Conservation (phyloP, 352 stramenopile genomes). For the Elongisporangium prolatum region DNA sequence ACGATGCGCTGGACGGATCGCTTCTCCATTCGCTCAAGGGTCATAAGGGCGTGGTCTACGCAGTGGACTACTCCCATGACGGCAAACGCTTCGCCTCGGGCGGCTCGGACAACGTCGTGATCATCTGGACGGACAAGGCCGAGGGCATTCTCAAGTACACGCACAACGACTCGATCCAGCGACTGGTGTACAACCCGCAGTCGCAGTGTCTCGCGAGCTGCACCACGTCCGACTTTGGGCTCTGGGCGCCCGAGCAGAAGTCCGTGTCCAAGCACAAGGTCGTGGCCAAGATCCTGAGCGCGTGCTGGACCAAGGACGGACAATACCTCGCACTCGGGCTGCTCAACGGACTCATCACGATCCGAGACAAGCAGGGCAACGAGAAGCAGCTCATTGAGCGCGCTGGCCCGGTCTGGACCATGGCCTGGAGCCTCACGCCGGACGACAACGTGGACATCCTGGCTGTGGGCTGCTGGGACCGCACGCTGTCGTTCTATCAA, state of each 20-base stretch:
- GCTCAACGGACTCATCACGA: constrained; percentile 88
- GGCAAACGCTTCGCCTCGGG: constrained; percentile 91
- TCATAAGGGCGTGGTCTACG: constrained; percentile 90
- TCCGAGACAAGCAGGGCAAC: constrained; percentile 88
- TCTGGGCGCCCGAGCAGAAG: constrained; percentile 93
- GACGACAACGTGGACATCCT: constrained; percentile 86
- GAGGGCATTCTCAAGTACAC: constrained; percentile 96
- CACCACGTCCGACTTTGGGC: constrained; percentile 92
- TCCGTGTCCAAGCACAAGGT: constrained; percentile 94
- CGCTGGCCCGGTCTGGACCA: constrained; percentile 78
- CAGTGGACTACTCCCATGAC: constrained; percentile 88
- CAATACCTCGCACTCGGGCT: constrained; percentile 90
- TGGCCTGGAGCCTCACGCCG: constrained; percentile 78
- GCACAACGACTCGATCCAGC: constrained; percentile 93
- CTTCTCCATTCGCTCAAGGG: constrained; percentile 90
- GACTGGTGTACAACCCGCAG: constrained; percentile 90
- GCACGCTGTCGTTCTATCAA: constrained; percentile 91
- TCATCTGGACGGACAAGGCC: constrained; percentile 94
- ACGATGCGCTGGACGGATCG: constrained; percentile 87
- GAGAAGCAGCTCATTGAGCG: constrained; percentile 91
- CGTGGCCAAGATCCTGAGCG: constrained; percentile 89
- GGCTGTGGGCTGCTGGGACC: constrained; percentile 93
- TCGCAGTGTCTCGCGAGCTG: constrained; percentile 91
- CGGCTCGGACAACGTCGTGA: constrained; percentile 93
- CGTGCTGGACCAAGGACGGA: constrained; percentile 90